Evolutionary conservation across 768 basidiomycete species (phyloP).

Genomic region (Boletales sp.): DNA sequence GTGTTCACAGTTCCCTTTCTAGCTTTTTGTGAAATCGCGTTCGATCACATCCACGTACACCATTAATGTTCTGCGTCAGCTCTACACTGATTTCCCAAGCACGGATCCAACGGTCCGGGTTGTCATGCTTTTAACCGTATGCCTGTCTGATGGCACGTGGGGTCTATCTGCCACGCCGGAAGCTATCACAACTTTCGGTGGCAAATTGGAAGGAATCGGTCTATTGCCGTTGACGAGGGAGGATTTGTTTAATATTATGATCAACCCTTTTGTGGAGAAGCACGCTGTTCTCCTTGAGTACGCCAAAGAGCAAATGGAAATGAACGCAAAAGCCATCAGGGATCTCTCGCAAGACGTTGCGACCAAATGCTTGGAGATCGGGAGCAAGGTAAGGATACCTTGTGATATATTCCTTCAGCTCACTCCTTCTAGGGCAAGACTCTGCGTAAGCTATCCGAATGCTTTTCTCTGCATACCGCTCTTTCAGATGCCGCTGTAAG

Average conservation of each 20-base stretch:
- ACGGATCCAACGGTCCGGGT: constrained; percentile 57
- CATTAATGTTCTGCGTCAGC: constrained; percentile 52
- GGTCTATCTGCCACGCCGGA: constrained; percentile 26
- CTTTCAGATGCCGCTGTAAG: constrained; percentile 46
- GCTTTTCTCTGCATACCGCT: constrained; percentile 40
- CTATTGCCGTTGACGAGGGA: constrained; percentile 53
- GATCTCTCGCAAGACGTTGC: constrained; percentile 58
- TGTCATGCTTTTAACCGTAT: constrained; percentile 70
- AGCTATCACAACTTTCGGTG: constrained; percentile 33
- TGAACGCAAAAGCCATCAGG: constrained; percentile 40
- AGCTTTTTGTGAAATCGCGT: constrained; percentile 71
- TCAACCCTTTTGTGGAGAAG: constrained; percentile 68
- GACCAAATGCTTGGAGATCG: constrained; percentile 54
- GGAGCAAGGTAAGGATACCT: constrained; percentile 40
- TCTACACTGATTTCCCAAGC: constrained; percentile 67
- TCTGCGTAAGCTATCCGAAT: constrained; percentile 53
- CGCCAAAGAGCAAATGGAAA: constrained; percentile 39
- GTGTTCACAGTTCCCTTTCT: constrained; percentile 7
- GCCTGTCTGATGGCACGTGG: constrained; percentile 36
- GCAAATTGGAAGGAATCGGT: constrained; percentile 52
- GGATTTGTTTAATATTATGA: constrained; percentile 60
- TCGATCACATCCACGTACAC: constrained; percentile 52
- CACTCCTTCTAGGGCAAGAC: constrained; percentile 55
- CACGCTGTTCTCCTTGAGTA: constrained; percentile 51
- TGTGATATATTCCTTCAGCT: constrained; percentile 6